These are phyloP conservation scores for Jasminum sambac DNA, from an alignment of 257 asterid species.

Conservation along the genomic window DNA sequence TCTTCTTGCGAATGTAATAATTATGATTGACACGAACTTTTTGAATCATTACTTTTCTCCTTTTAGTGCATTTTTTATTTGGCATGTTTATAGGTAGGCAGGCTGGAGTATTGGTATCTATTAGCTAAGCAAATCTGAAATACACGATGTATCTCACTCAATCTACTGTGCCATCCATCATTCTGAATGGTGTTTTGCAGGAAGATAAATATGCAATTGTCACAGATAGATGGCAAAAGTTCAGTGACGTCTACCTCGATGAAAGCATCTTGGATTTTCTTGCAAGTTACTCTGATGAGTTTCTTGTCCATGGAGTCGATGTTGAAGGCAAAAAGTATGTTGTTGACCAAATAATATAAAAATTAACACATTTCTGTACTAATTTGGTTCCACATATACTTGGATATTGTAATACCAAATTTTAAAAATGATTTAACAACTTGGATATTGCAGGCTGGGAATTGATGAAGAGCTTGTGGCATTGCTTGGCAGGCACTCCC, in stretches of 20 bases:
- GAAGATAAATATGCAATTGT: slow-evolving; percentile 77
- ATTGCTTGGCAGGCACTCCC: slow-evolving; percentile 73
- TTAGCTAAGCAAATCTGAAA: slow-evolving; percentile 1
- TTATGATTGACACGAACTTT: background rate
- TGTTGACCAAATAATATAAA: background rate
- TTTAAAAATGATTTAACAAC: slow-evolving; percentile 16
- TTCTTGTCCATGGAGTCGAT: slow-evolving; percentile 97
- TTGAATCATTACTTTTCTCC: background rate
- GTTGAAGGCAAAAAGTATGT: slow-evolving; percentile 95
- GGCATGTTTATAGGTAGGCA: background rate
- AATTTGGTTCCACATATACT: background rate
- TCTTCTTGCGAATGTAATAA: slow-evolving; percentile 20
- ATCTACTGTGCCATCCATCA: slow-evolving; percentile 18
- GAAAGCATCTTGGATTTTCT: slow-evolving; percentile 62
- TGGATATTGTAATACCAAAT: background rate
- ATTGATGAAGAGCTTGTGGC: slow-evolving; percentile 95
- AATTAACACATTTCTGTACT: background rate
- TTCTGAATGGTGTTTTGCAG: slow-evolving; percentile 40
- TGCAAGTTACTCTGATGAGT: slow-evolving; percentile 80
- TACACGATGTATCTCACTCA: slow-evolving; percentile 11
- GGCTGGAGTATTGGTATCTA: background rate
- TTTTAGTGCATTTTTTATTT: background rate
- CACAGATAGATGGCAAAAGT: slow-evolving; percentile 98
- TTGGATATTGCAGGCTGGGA: slow-evolving; percentile 62
- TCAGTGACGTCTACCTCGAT: slow-evolving; percentile 78